Conservation (phyloP, 1,284 basidiomycete genomes). For the Schizophyllum commune region DNA sequence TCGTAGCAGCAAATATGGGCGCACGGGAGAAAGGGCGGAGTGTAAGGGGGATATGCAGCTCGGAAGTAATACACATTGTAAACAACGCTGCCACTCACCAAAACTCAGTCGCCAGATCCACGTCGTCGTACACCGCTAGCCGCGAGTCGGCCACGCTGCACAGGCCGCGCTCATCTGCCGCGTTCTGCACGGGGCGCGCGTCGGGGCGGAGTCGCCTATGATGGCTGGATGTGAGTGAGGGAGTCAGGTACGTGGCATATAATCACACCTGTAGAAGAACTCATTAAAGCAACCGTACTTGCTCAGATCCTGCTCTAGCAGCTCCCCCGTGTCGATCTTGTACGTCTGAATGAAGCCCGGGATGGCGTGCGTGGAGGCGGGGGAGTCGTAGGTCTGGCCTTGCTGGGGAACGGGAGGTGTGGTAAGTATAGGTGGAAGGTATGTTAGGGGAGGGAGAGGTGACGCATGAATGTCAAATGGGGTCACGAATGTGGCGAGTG, state of each 20-base stretch:
- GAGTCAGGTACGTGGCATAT: neutral
- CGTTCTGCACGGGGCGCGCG: conserved; percentile 60
- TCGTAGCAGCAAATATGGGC: too few species aligned
- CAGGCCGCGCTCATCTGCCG: conserved; percentile 44
- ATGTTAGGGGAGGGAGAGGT: too few species aligned
- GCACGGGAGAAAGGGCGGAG: neutral
- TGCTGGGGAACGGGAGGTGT: conserved; percentile 35
- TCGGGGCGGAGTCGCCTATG: conserved; percentile 51
- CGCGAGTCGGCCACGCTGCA: conserved; percentile 72
- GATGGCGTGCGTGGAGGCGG: conserved; percentile 54
- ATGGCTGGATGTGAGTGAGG: neutral
- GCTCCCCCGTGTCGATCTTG: conserved; percentile 51
- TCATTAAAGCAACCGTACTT: conserved; percentile 74
- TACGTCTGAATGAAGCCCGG: conserved; percentile 72
- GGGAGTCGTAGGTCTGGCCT: conserved; percentile 47
- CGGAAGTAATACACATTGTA: too few species aligned
- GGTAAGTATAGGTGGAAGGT: too few species aligned
- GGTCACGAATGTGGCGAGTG: too few species aligned
- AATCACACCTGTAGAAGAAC: conserved; percentile 58
- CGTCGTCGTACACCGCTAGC: conserved; percentile 58
- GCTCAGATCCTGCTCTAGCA: conserved; percentile 54
- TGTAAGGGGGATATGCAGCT: neutral
- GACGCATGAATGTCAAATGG: too few species aligned
- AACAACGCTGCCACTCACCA: conserved; percentile 30
- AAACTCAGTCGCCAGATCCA: conserved; percentile 56